Percentiles rank a stretch among this genome's conserved stretches.
phyloP scores from a whole-genome alignment of 2,329 filamentous ascomycete species.

The Clarireedia homoeocarpa region DNA sequence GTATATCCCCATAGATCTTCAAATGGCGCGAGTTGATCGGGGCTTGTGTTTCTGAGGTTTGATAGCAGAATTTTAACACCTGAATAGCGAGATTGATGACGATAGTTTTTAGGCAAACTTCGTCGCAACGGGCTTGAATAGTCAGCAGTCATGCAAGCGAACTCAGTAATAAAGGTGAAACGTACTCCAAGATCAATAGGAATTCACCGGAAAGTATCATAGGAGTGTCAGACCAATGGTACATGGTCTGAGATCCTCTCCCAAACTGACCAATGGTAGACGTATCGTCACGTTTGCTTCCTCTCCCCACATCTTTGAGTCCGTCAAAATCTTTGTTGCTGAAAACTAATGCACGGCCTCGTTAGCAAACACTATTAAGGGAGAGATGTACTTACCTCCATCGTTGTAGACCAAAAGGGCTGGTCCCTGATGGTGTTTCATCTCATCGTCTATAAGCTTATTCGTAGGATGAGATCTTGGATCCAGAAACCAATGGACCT shows the following conservation, averaged over 20 bases:
- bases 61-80: slow-evolving; percentile 20
- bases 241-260: slow-evolving; percentile 31
- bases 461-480: slow-evolving; percentile 13
- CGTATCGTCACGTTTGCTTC: slow-evolving; percentile 26
- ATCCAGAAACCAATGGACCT: slow-evolving; percentile 29
- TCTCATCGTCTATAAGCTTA: slow-evolving; percentile 20
- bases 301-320: slow-evolving; percentile 29
- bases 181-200: slow-evolving; percentile 31
- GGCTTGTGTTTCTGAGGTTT: slow-evolving; percentile 15
- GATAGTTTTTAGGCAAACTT: slow-evolving; percentile 17
- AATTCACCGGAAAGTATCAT: slow-evolving; percentile 29
- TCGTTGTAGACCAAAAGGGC: slow-evolving; percentile 30
- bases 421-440: slow-evolving; percentile 26
- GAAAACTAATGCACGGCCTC: slow-evolving; percentile 18
- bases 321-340: slow-evolving; percentile 27
- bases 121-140: slow-evolving; percentile 21
- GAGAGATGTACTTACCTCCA: slow-evolving; percentile 20
- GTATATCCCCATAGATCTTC: slow-evolving; percentile 21
- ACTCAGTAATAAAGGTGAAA: neutral
- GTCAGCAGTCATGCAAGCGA: neutral
- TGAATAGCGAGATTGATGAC: slow-evolving; percentile 16
- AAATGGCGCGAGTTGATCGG: slow-evolving; percentile 20
- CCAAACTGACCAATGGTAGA: slow-evolving; percentile 31
- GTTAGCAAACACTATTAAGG: neutral
- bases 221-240: slow-evolving; percentile 31